Evolutionary conservation across 352 stramenopile species (phyloP), one percentile per base, ranked within the genome.

Genomic region (Pythium sp.): DNA sequence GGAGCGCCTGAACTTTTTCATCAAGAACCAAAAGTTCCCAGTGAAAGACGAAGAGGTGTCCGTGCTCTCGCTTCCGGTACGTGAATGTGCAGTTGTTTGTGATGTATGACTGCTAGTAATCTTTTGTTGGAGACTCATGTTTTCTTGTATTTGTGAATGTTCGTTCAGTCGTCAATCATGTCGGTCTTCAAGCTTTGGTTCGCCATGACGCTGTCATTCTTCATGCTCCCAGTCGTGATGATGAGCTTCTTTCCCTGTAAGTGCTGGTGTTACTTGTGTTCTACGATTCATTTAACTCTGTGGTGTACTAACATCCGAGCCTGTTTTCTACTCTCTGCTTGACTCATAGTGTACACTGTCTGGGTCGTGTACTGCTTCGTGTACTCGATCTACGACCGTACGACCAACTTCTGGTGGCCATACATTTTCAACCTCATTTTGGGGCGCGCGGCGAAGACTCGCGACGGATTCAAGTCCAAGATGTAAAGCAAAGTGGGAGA

Each of bases 341-440:
- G 34, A 30, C 70, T 30, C 68, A 15, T 53, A 93, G 85, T 91
- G 74, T 93, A 93, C 67, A 90, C 84, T 41, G 57, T 83, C 14
- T 93, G 86, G 86, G 83, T 93, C 53, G 68, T 92, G 36, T 93
- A 93, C 73, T 92, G 86, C 70, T 93, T 92, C 61, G 73, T 93
- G 51, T 88, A 92, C 70, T 93, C 86, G 58, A 76, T 93, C 28
- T 93, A 91, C 71, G 86, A 93, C 67, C 86, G 86, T 61, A 93
- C 86, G 22, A 93, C 83, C 56, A 92, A 89, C 64, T 92, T 93
- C 54, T 92, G 83, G 86, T 93, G 86, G 86, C 83, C 86, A 7
- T 93, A 93, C 74, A 91, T 93, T 72, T 82, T 91, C 73, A 91
- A 93, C 59, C 76, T 93, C 54, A 72, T 93, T 47, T 66, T 89